Conservation (phyloP, 225 moss, liverwort and hornwort species). For the Polytrichum commune region DNA sequence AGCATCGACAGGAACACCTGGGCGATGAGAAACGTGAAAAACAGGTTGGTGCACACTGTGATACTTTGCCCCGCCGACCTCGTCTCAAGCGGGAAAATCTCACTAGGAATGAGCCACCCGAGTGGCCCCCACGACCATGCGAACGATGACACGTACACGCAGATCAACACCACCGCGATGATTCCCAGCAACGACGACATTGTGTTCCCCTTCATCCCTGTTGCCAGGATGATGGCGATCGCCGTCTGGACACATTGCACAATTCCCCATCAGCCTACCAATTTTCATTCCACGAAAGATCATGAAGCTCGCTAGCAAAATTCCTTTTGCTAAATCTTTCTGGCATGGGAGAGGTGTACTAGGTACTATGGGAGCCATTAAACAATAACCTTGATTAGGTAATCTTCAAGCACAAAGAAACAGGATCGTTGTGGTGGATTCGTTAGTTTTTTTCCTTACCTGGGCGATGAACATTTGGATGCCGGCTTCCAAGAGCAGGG, state of each 20-base stretch:
- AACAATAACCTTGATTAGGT: too few species aligned
- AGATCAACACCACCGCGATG: constrained; percentile 33
- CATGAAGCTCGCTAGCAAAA: too few species aligned
- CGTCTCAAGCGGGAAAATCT: constrained; percentile 57
- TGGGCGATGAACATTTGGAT: constrained; percentile 57
- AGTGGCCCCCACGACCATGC: constrained; percentile 68
- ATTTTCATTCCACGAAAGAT: too few species aligned
- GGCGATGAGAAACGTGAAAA: constrained; percentile 59
- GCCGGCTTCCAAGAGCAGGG: constrained; percentile 43
- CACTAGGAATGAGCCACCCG: constrained; percentile 60
- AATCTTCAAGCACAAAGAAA: too few species aligned
- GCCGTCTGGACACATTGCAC: constrained; percentile 22
- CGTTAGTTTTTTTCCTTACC: constrained; percentile 10
- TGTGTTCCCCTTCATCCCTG: neutral
- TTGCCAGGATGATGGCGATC: constrained; percentile 33
- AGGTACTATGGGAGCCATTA: too few species aligned
- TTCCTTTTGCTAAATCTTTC: too few species aligned
- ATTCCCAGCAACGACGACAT: constrained; percentile 3
- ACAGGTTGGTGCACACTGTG: constrained; percentile 53
- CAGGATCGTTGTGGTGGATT: too few species aligned
- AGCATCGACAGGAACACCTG: constrained; percentile 58
- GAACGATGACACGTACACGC: constrained; percentile 46
- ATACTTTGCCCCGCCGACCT: constrained; percentile 56
- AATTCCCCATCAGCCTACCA: too few species aligned
- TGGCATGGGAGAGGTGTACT: too few species aligned